Evolutionary conservation across 495 filamentous ascomycete species (phyloP).

Genomic region (Trichoderma erinaceum): DNA sequence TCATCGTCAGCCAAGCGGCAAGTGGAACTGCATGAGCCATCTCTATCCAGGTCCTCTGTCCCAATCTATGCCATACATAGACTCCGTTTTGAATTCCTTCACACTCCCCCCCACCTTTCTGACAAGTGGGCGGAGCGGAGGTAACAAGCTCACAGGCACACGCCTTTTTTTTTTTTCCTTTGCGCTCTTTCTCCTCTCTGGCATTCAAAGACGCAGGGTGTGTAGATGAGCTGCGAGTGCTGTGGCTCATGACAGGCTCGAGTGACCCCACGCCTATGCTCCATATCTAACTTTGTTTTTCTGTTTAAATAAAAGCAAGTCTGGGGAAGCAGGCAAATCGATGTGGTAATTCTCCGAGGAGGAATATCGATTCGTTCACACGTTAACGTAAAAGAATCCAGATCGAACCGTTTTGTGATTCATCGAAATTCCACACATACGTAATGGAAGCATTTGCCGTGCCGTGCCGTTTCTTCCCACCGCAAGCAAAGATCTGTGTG

Average conservation of each 20-base stretch:
- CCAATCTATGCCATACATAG: neutral
- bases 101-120: slow-evolving; percentile 1
- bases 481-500: neutral
- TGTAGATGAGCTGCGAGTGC: neutral
- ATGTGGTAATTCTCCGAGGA: slow-evolving; percentile 9
- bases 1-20: neutral
- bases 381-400: neutral
- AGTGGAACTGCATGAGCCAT: neutral
- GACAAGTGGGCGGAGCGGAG: neutral
- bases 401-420: neutral
- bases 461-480: neutral
- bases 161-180: neutral
- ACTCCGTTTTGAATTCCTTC: neutral
- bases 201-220: neutral
- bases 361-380: neutral
- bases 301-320: neutral
- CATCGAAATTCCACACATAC: neutral
- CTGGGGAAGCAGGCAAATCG: slow-evolving; percentile 8
- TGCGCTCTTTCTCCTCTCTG: too few species aligned
- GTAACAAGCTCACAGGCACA: neutral
- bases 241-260: neutral
- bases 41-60: neutral
- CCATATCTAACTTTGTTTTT: slow-evolving; percentile 1
- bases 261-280: slow-evolving; percentile 4
- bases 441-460: neutral